Evolutionary conservation across 2,329 filamentous ascomycete species (phyloP), one percentile per base, ranked within the genome.

Genomic region (Pseudogymnoascus pannorum): DNA sequence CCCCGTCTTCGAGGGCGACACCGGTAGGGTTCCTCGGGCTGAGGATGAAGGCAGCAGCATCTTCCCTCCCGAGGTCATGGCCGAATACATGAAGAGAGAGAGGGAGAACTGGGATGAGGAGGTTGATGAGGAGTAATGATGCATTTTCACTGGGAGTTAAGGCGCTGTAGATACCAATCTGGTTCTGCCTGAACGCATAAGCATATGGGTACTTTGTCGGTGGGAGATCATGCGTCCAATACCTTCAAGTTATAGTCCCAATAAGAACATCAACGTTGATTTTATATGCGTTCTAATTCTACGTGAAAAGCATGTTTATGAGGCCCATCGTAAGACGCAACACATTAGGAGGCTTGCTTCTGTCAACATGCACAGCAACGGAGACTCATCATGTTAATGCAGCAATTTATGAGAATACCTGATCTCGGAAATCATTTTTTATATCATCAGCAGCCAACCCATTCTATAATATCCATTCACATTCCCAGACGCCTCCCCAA

Each of bases 91-190:
- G 69, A 87, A 95, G 75, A 82, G 88, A 71, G 89, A 83, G 85
- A 33, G 93, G 89, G 87, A 90, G 91, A 67, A 89, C 89, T 68
- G 90, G 64, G 88, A 92, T 64, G 89, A 87, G 63, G 81, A 83
- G 16, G 69, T 48, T n/a, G 72, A 73, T 16, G 71, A 73, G 35
- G 71, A 72, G 59, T 62, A 62, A 24, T 29, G n/a, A 12, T 70
- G 63, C 48, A 59, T 57, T n/a, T 42, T 33, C 14, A n/a, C 18
- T 54, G 48, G 44, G 48, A 54, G 48, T 54, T 54, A 29, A 18
- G 48, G 26, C 48, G 48, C 48, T 20, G 16, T 54, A 54, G 26
- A 54, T 54, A 54, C 48, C 48, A 54, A 4, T 16, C n/a, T 54
- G 16, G 48, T 31, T 54, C 48, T 7, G 26, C 48, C 26, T 54